Evolutionary conservation across 345 rosid genomes (phyloP).

Genomic region (Combretum micranthum): DNA sequence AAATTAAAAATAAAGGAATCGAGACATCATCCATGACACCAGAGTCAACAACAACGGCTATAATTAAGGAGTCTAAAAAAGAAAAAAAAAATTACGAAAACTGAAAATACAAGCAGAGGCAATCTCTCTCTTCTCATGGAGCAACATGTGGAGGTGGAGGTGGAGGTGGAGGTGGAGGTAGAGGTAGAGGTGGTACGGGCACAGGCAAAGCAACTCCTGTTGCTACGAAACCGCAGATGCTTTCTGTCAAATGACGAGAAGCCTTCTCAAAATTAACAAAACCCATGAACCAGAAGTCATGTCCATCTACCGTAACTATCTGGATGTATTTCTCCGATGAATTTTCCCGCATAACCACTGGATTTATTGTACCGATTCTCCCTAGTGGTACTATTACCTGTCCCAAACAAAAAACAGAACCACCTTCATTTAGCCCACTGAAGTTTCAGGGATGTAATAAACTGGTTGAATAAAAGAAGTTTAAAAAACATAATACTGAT

Average conservation of each 20-base stretch:
- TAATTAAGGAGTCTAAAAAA: no score
- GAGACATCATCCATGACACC: no score
- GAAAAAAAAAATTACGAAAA: no score
- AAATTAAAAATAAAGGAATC: no score
- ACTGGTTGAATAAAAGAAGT: no score
- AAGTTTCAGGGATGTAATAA: no score
- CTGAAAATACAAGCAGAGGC: neutral
- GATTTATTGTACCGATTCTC: conserved; percentile 27
- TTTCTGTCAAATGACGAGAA: conserved; percentile 29
- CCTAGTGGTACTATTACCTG: conserved; percentile 46
- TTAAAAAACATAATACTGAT: no score
- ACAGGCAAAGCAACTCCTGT: conserved; percentile 22
- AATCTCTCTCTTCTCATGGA: no score
- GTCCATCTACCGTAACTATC: conserved; percentile 46
- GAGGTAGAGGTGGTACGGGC: conserved; percentile 3
- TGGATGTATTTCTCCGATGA: conserved; percentile 51
- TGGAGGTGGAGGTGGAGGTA: neutral
- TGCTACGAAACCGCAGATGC: conserved; percentile 23
- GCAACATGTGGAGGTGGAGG: conserved; percentile 1
- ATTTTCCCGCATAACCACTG: conserved; percentile 38
- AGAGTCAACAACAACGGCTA: no score
- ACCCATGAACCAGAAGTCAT: conserved; percentile 79
- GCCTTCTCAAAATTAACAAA: conserved; percentile 65
- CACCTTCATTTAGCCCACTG: no score
- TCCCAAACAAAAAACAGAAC: neutral